Base-by-base conservation (phyloP, 2,329 filamentous ascomycete genomes). In the Fusarium sp. region DNA sequence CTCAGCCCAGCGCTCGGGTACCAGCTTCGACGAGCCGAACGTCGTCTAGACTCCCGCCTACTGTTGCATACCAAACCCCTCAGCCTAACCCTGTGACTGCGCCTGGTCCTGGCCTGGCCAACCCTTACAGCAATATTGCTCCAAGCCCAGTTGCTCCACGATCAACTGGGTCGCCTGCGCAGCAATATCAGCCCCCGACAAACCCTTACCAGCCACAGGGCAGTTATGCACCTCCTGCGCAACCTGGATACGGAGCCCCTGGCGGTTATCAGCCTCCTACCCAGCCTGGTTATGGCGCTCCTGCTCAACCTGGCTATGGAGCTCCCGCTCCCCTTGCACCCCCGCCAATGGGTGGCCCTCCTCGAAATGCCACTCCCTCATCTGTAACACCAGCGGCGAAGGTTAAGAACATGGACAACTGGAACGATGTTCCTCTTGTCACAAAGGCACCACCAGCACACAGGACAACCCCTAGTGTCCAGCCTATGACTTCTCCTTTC, bases 341-440 rank as follows among this genome's bases (percentile, higher is more conserved):
- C 49, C 79, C 79, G 1, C 77, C 77, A 22, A 73, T 79, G 65
- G 71, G 74, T 52, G 79, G 79, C 19, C 82, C 83, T 57, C 82
- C 84, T 53, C 88, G 91, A 66, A 89, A 88, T 64, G 85, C 88
- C 26, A 90, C 89, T 36, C 87, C 90, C n/a, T 91, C 92, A 14
- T 85, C 86, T 24, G 85, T 57, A 28, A 52, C 89, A 40, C 90
- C 94, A 22, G 89, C 93, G 19, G 88, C 92, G 11, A 89, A 89
- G 75, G 84, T 88, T 59, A 91, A 90, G 76, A 91, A 92, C 68
- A 90, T 91, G 67, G 88, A 91, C 28, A 92, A 92, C 73, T 99
- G 96, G 96, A 99, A 99, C 73, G 96, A 99, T 79, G 91, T 97
- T 52, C 96, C 96, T 2, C 87, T 97, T 74, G 92, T 98, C 45